These are phyloP conservation scores for Saccharomycopsis javanensis DNA, from an alignment of 805 yeast genomes.

Conservation along the genomic window DNA sequence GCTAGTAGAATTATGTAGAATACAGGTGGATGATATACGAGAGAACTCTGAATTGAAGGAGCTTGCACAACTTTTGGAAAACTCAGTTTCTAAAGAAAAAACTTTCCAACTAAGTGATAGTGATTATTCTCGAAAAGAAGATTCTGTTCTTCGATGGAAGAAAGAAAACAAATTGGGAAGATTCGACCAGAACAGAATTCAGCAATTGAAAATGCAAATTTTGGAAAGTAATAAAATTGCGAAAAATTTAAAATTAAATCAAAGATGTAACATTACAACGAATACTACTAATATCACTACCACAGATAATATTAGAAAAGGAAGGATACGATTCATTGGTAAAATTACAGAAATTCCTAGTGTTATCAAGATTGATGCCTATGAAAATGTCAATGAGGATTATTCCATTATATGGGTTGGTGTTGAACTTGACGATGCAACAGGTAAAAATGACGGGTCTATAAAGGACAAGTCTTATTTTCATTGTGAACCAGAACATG, in stretches of 20 bases:
- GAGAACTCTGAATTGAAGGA: conserved; percentile 41
- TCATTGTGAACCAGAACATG: conserved; percentile 47
- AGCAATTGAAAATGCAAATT: conserved; percentile 24
- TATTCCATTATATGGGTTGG: conserved; percentile 61
- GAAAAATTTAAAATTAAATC: conserved; percentile 34
- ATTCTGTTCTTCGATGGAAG: conserved; percentile 75
- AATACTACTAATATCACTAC: conserved; percentile 26
- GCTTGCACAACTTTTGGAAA: conserved; percentile 22
- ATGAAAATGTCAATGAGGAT: not conserved
- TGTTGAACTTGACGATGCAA: conserved; percentile 73
- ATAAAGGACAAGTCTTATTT: conserved; percentile 55
- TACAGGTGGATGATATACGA: conserved; percentile 51
- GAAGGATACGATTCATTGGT: conserved; percentile 66
- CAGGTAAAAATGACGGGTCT: conserved; percentile 79
- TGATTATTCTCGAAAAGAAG: conserved; percentile 48
- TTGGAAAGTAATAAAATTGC: conserved; percentile 27
- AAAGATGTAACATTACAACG: conserved; percentile 40
- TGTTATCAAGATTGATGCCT: conserved; percentile 21
- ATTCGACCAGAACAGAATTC: conserved; percentile 45
- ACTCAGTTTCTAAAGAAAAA: conserved; percentile 18
- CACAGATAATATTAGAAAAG: conserved; percentile 47
- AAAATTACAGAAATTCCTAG: conserved; percentile 48
- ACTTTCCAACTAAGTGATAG: not conserved
- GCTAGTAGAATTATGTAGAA: conserved; percentile 36
- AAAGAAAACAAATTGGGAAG: conserved; percentile 57